Evolutionary conservation across 2,329 filamentous ascomycete species (phyloP).

Genomic region (Knufia fluminis): DNA sequence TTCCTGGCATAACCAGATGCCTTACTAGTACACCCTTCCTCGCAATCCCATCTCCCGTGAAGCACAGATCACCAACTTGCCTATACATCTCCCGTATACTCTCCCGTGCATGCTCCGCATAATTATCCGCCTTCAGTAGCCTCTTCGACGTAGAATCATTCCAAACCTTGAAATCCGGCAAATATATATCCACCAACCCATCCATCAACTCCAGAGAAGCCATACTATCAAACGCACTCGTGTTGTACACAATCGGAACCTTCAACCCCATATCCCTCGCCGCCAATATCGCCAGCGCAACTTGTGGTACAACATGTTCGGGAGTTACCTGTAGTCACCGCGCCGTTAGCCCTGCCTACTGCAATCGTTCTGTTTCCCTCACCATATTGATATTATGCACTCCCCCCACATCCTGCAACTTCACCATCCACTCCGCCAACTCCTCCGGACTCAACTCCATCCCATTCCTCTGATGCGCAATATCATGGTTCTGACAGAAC

Average conservation of each 20-base stretch:
- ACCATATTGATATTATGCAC: slow-evolving; percentile 89
- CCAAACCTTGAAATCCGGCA: slow-evolving; percentile 87
- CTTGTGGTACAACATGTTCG: slow-evolving; percentile 78
- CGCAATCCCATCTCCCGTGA: slow-evolving; percentile 71
- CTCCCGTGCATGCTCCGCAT: slow-evolving; percentile 61
- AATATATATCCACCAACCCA: slow-evolving; percentile 73
- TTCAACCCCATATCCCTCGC: slow-evolving; percentile 60
- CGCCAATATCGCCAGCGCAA: slow-evolving; percentile 65
- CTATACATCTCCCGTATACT: slow-evolving; percentile 71
- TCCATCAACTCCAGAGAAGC: slow-evolving; percentile 64
- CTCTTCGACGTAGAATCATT: slow-evolving; percentile 54
- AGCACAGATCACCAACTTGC: slow-evolving; percentile 75
- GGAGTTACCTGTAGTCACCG: no score
- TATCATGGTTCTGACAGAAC: slow-evolving; percentile 73
- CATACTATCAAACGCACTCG: slow-evolving; percentile 68
- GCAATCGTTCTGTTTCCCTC: no score
- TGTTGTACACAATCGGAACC: slow-evolving; percentile 76
- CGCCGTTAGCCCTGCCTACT: no score
- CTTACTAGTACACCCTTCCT: slow-evolving; percentile 66
- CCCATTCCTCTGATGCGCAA: slow-evolving; percentile 70
- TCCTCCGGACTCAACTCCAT: slow-evolving; percentile 71
- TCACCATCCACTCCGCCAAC: slow-evolving; percentile 72
- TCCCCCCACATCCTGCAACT: slow-evolving; percentile 66
- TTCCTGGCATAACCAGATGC: slow-evolving; percentile 78
- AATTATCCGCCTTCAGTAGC: slow-evolving; percentile 69